Conservation (phyloP, 768 basidiomycete species). For the Hericium coralloides region DNA sequence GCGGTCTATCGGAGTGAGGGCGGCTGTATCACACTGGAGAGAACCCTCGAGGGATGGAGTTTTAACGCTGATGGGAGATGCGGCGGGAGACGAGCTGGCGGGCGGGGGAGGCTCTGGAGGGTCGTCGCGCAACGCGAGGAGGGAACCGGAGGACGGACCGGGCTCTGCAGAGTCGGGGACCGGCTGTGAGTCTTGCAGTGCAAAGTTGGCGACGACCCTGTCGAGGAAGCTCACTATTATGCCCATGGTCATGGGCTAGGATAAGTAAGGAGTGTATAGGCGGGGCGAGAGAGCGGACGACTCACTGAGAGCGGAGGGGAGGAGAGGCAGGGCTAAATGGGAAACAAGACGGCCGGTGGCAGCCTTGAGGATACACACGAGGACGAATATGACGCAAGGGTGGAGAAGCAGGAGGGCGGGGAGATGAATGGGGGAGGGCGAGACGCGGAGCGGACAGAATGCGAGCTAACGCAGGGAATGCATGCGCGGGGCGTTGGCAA, state of each 20-base stretch:
- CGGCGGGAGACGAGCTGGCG: not conserved
- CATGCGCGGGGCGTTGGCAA: not conserved
- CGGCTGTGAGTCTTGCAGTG: constrained; percentile 7
- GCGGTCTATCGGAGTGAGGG: constrained; percentile 12
- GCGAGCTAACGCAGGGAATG: not conserved
- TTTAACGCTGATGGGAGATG: not conserved
- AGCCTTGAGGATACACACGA: too few species aligned
- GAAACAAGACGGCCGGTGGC: not conserved
- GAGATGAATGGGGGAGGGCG: not conserved
- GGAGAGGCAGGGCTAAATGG: constrained; percentile 1
- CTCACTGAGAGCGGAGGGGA: not conserved
- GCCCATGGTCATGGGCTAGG: not conserved
- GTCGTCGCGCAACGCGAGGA: constrained; percentile 9
- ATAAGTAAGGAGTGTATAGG: too few species aligned
- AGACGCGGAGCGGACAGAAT: not conserved
- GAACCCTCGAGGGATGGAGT: not conserved
- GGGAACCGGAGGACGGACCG: constrained; percentile 7
- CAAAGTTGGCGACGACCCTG: not conserved
- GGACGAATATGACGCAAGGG: too few species aligned
- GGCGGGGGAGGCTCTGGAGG: not conserved
- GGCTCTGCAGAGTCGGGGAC: too few species aligned
- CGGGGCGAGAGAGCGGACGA: too few species aligned
- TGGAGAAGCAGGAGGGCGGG: too few species aligned
- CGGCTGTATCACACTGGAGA: not conserved
- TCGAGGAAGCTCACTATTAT: constrained; percentile 2